Percentiles rank a stretch among this genome's conserved stretches.
These are phyloP conservation scores for Persicaria tinctoria DNA, from an alignment of 148 eudicot species.

Conservation along the genomic window DNA sequence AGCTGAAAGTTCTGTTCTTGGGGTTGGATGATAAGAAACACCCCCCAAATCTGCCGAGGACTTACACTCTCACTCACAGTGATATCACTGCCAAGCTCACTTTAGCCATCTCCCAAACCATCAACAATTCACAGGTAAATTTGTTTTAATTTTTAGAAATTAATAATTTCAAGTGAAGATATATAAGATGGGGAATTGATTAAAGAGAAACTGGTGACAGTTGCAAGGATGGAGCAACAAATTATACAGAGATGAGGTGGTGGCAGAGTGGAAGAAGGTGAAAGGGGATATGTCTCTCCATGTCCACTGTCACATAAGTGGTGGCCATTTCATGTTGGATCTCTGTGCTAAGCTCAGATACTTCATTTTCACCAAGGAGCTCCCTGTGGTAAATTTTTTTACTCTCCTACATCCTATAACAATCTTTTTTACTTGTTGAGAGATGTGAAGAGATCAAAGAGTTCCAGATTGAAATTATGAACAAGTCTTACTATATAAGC, in stretches of 20 bases:
- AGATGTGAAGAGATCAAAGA: too few species aligned
- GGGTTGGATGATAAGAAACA: slow-evolving; percentile 82
- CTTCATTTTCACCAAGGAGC: slow-evolving; percentile 89
- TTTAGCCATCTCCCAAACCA: slow-evolving; percentile 82
- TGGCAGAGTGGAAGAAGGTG: slow-evolving; percentile 93
- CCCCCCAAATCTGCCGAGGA: slow-evolving; percentile 74
- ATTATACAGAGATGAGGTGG: slow-evolving; percentile 89
- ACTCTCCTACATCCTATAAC: not conserved
- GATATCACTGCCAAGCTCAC: slow-evolving; percentile 84
- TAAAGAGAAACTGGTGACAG: slow-evolving; percentile 25
- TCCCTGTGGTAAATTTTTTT: slow-evolving; percentile 71
- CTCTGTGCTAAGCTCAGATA: slow-evolving; percentile 66
- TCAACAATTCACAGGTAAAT: slow-evolving; percentile 82
- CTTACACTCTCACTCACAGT: slow-evolving; percentile 87
- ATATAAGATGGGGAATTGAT: not conserved
- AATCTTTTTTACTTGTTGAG: too few species aligned
- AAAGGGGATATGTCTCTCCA: slow-evolving; percentile 89
- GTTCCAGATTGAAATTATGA: too few species aligned
- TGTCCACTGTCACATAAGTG: slow-evolving; percentile 97
- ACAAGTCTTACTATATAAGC: too few species aligned
- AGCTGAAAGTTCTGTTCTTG: slow-evolving; percentile 67
- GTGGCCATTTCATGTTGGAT: slow-evolving; percentile 84
- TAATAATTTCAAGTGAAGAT: too few species aligned
- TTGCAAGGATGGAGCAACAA: slow-evolving; percentile 87
- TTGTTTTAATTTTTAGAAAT: too few species aligned